A percentile compares a stretch with the other conserved stretches of the same genome.
phyloP scores from a whole-genome alignment of 2,329 filamentous ascomycete species.

The Xylariaceae sp. region DNA sequence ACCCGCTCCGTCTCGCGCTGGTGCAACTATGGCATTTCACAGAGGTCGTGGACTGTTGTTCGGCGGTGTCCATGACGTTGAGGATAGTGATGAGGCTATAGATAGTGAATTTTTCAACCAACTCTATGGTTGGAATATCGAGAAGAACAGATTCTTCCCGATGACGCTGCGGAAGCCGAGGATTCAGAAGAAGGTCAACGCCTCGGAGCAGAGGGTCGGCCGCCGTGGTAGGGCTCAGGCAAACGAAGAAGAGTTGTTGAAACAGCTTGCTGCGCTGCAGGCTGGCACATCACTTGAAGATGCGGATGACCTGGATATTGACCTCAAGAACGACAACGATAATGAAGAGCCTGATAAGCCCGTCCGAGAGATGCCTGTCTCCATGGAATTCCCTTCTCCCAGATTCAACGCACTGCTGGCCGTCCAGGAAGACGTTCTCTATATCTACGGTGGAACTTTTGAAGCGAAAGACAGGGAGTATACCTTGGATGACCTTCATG shows the following conservation, averaged over 20 bases:
- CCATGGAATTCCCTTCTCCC: conserved; percentile 79
- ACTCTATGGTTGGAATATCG: conserved; percentile 88
- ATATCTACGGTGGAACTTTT: conserved; percentile 91
- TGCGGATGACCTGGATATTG: conserved; percentile 38
- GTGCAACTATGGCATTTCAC: conserved; percentile 90
- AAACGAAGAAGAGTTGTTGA: conserved; percentile 83
- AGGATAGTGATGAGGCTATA: conserved; percentile 87
- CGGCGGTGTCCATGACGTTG: conserved; percentile 89
- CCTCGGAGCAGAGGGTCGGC: conserved; percentile 50
- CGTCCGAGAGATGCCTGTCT: conserved; percentile 57
- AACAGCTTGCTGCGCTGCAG: conserved; percentile 80
- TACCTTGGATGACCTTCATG: conserved; percentile 92
- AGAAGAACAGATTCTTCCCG: conserved; percentile 91
- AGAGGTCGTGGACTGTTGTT: conserved; percentile 90
- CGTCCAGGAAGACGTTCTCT: conserved; percentile 87
- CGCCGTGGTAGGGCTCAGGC: conserved; percentile 74
- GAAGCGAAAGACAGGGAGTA: conserved; percentile 94
- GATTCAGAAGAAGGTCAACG: conserved; percentile 56
- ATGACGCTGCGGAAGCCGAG: conserved; percentile 71
- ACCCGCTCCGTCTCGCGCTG: conserved; percentile 76
- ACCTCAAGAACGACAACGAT: conserved; percentile 45
- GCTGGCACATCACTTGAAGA: conserved; percentile 62
- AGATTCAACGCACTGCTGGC: conserved; percentile 88
- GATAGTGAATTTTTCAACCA: conserved; percentile 97
- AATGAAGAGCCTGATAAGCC: conserved; percentile 52